These are phyloP conservation scores for Arabidopsis suecica DNA, from an alignment of 345 rosid species.

Conservation along the genomic window DNA sequence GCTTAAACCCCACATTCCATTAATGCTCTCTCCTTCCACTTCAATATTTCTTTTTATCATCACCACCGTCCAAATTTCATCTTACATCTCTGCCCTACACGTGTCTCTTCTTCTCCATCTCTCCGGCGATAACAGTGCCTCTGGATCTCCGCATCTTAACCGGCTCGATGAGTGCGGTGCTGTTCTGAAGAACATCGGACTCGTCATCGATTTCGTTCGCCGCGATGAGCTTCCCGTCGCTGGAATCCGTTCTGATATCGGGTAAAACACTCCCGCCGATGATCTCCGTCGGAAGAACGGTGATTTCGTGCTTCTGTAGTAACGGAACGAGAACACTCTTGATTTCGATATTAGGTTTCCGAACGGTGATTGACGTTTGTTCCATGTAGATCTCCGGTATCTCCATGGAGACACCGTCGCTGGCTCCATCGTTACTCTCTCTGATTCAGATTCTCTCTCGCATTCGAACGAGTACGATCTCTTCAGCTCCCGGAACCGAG, in stretches of 20 bases:
- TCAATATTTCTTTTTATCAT: slow-evolving; percentile 29
- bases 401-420: slow-evolving; percentile 86
- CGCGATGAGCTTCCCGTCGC: slow-evolving; percentile 62
- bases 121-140: slow-evolving; percentile 94
- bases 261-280: slow-evolving; percentile 56
- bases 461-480: slow-evolving; percentile 84
- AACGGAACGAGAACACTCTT: slow-evolving; percentile 77
- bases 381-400: slow-evolving; percentile 76
- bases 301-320: slow-evolving; percentile 71
- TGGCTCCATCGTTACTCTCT: slow-evolving; percentile 69
- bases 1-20: slow-evolving; percentile 56
- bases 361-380: slow-evolving; percentile 84
- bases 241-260: slow-evolving; percentile 73
- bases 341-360: slow-evolving; percentile 69
- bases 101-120: slow-evolving; percentile 73
- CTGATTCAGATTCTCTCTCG: slow-evolving; percentile 74
- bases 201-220: slow-evolving; percentile 77
- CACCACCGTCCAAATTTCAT: slow-evolving; percentile 33
- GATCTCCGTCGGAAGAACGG: slow-evolving; percentile 72
- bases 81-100: slow-evolving; percentile 57
- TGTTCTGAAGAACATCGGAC: slow-evolving; percentile 70
- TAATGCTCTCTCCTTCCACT: slow-evolving; percentile 53
- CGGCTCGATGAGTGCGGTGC: slow-evolving; percentile 80
- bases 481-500: slow-evolving; percentile 61
- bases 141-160: slow-evolving; percentile 95